Evolutionary conservation across 2,329 filamentous ascomycete genomes (phyloP).

Genomic region (Cercospora brassicicola): DNA sequence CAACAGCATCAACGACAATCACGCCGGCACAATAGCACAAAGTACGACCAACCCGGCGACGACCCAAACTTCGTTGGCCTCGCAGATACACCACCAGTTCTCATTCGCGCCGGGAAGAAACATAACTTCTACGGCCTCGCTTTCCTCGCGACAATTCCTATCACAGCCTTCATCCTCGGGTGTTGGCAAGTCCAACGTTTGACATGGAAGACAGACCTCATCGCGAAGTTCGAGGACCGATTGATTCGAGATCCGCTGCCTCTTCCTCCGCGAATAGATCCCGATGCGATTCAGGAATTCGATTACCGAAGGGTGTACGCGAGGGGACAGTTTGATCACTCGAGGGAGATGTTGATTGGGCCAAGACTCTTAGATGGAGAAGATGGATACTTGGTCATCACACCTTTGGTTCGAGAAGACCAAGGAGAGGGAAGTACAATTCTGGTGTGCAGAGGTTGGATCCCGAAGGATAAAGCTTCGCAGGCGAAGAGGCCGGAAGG

Average conservation of each 20-base stretch:
- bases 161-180: constrained; percentile 86
- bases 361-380: constrained; percentile 85
- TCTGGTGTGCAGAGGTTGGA: constrained; percentile 89
- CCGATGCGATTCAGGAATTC: constrained; percentile 78
- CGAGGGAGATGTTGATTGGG: constrained; percentile 94
- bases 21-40: constrained; percentile 41
- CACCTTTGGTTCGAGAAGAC: constrained; percentile 74
- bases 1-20: constrained; percentile 21
- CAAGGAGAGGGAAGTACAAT: constrained; percentile 59
- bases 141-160: constrained; percentile 67
- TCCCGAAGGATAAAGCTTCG: constrained; percentile 69
- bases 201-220: constrained; percentile 88
- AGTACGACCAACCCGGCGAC: constrained; percentile 68
- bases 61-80: constrained; percentile 80
- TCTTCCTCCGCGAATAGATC: constrained; percentile 79
- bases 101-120: constrained; percentile 71
- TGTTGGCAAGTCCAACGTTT: constrained; percentile 95
- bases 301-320: constrained; percentile 85
- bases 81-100: constrained; percentile 77
- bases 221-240: constrained; percentile 89
- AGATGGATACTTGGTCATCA: constrained; percentile 88
- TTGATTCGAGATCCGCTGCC: constrained; percentile 82
- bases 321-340: constrained; percentile 73
- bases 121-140: constrained; percentile 58
- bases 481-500: constrained; percentile 64